Percentiles rank a stretch among this genome's conserved stretches.
These are phyloP conservation scores for Neurospora sp. DNA, from an alignment of 495 filamentous ascomycete species.

Conservation along the genomic window DNA sequence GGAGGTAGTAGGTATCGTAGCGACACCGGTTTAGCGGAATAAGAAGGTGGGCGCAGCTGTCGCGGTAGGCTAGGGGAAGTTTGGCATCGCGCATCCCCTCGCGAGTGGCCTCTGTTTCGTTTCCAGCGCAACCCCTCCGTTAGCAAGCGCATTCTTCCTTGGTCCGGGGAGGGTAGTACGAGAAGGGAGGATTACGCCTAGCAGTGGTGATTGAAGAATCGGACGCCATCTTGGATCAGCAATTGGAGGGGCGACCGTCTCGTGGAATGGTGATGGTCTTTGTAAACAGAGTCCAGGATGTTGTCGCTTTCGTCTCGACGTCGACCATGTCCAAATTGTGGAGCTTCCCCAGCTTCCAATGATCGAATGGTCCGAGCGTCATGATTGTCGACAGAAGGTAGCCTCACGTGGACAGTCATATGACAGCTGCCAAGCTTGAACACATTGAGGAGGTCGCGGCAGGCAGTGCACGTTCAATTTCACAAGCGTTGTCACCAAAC, in stretches of 20 bases:
- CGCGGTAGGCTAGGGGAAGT: conserved; percentile 82
- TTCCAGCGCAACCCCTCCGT: neutral
- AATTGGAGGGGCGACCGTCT: conserved; percentile 16
- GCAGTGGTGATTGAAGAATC: conserved; percentile 23
- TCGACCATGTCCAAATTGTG: neutral
- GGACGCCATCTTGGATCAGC: conserved; percentile 25
- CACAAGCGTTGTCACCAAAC: neutral
- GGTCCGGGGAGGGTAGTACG: neutral
- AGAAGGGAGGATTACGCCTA: conserved; percentile 19
- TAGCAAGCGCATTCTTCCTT: neutral
- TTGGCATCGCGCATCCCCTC: conserved; percentile 88
- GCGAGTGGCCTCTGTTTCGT: conserved; percentile 53
- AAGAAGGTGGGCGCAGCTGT: conserved; percentile 86
- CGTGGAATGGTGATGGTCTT: conserved; percentile 14
- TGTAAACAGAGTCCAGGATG: neutral
- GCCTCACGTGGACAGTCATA: neutral
- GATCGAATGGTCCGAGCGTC: neutral
- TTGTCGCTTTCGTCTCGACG: neutral
- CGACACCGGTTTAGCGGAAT: conserved; percentile 95
- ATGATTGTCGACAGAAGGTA: neutral
- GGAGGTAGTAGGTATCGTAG: conserved; percentile 81
- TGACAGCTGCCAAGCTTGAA: neutral
- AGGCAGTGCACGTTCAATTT: neutral
- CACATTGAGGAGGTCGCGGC: neutral
- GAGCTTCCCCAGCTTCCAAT: neutral